Conservation (phyloP, 257 asterid species). For the Henckelia pumila region DNA sequence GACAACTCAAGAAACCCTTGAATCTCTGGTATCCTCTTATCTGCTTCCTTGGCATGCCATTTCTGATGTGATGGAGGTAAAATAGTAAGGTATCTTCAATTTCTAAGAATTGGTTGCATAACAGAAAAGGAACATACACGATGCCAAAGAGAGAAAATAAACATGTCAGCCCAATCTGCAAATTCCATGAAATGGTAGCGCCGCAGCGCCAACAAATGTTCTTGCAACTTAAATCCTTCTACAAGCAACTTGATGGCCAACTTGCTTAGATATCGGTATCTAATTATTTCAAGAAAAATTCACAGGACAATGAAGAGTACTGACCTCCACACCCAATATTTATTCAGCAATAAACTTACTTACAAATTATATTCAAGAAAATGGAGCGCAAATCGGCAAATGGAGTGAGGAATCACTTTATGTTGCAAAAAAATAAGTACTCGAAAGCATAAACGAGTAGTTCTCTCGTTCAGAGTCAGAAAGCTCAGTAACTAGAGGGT, state of each 20-base stretch:
- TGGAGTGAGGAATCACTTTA: not conserved
- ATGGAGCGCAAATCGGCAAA: no score
- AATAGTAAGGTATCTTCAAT: conserved; percentile 32
- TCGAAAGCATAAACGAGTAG: not conserved
- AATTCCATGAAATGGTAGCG: conserved; percentile 93
- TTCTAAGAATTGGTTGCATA: conserved; percentile 20
- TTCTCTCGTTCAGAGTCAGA: conserved; percentile 17
- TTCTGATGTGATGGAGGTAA: conserved; percentile 50
- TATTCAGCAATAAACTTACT: not conserved
- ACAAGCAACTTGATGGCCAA: conserved; percentile 83
- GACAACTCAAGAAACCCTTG: conserved; percentile 91
- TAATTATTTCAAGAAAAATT: conserved; percentile 59
- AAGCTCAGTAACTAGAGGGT: conserved; percentile 15
- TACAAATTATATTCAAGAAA: not conserved
- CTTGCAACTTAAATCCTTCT: conserved; percentile 85
- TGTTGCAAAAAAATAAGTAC: not conserved
- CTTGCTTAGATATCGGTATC: conserved; percentile 81
- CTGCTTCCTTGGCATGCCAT: conserved; percentile 76
- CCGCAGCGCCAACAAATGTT: conserved; percentile 77
- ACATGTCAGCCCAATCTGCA: conserved; percentile 98
- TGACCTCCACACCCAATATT: not conserved
- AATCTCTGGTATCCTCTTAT: conserved; percentile 81
- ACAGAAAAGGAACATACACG: conserved; percentile 49
- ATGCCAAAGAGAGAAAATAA: conserved; percentile 77
- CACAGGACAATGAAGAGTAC: not conserved